Evolutionary conservation across 2,329 filamentous ascomycete genomes (phyloP).

Genomic region (Xylaria polymorpha): DNA sequence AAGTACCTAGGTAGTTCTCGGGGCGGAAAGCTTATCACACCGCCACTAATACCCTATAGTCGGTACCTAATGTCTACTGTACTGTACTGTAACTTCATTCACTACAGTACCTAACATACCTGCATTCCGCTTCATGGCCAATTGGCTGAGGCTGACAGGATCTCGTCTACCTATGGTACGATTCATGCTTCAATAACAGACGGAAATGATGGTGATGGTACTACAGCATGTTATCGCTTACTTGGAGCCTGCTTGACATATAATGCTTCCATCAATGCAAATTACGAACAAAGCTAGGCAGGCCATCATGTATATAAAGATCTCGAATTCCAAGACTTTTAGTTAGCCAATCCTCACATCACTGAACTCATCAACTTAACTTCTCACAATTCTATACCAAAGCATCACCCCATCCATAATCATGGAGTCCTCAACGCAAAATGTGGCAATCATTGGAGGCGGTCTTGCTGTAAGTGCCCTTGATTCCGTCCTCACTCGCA

Average conservation of each 20-base stretch:
- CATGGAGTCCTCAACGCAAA: conserved; percentile 16
- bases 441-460: conserved; percentile 28
- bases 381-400: neutral
- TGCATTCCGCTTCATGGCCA: too few relatives aligned
- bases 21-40: neutral
- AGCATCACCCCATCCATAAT: neutral
- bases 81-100: neutral
- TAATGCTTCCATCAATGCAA: too few relatives aligned
- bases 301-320: neutral
- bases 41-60: neutral
- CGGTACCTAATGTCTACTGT: too few relatives aligned
- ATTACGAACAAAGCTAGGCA: too few relatives aligned
- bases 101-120: too few relatives aligned
- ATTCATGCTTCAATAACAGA: too few relatives aligned
- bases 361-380: neutral
- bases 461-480: conserved; percentile 22
- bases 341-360: neutral
- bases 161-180: neutral
- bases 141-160: neutral
- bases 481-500: neutral
- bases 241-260: too few relatives aligned
- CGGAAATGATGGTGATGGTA: too few relatives aligned
- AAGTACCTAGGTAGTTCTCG: too few relatives aligned
- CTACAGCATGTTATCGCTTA: too few relatives aligned
- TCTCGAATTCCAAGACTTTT: neutral